phyloP scores from a whole-genome alignment of 257 asterid genomes.

The Lantana camara region DNA sequence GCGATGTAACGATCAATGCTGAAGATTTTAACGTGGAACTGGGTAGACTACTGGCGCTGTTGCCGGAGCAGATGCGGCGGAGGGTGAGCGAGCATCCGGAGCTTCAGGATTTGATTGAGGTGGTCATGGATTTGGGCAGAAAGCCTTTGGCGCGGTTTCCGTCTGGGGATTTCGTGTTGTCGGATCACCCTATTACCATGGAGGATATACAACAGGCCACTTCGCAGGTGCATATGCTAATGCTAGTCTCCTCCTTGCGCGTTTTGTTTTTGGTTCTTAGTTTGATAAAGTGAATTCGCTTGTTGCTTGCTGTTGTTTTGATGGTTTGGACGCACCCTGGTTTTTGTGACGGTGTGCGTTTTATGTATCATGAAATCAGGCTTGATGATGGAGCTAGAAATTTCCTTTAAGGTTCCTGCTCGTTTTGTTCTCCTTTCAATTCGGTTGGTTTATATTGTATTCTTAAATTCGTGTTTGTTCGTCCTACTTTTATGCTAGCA shows the following conservation, averaged over 20 bases:
- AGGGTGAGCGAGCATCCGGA: conserved; percentile 72
- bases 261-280: not conserved
- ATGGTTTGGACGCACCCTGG: not conserved
- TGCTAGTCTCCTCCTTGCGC: not conserved
- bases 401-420: not conserved
- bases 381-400: not conserved
- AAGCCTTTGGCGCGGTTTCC: conserved; percentile 95
- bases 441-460: not conserved
- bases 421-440: not conserved
- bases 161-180: conserved; percentile 81
- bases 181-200: conserved; percentile 63
- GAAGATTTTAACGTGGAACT: conserved; percentile 72
- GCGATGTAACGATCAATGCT: conserved; percentile 28
- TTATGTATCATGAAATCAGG: not conserved
- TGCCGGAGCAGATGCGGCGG: conserved; percentile 88
- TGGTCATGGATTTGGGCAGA: conserved; percentile 95
- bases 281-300: not conserved
- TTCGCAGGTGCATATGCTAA: conserved; percentile 52
- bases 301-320: conserved; percentile 4
- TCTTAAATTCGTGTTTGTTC: not conserved
- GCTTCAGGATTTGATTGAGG: conserved; percentile 73
- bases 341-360: not conserved
- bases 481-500: not conserved
- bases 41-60: conserved; percentile 61
- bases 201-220: conserved; percentile 75